Base-by-base conservation (phyloP, 495 filamentous ascomycete genomes). In the Daldinia vernicosa region DNA sequence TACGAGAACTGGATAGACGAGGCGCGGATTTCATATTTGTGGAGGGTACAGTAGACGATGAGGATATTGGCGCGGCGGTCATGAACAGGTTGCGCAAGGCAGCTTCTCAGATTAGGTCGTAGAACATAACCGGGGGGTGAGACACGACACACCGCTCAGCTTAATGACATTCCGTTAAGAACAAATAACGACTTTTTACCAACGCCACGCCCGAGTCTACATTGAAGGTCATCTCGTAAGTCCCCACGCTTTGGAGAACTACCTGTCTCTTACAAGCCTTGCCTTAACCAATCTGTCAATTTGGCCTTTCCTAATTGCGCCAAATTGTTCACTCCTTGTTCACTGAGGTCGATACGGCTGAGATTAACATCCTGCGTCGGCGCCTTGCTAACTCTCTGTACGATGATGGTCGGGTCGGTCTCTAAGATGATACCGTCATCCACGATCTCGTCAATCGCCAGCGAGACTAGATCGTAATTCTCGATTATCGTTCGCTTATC, bases 401-500 rank as follows among this genome's bases (percentile, higher is more conserved):
- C 90, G 74, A 99, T 92, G 67, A 97, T 88, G 28, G 94, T 92
- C 0, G 95, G 94, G 79, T 99, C 95, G 0, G 94, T 97, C 83
- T 99, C 95, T 12, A 99, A 86, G 69, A 98, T 94, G 70, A 99
- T 94, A 32, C 95, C 95, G 71, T 98, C 95, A 79, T 98, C 95
- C 32, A 97, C 89, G 61, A 97, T 93, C 80, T 99, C 95, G 80
- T 99, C 95, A 61, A 98, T 92, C 47, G 94, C 92, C 22, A 99
- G 85, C 22, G 93, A 91, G 62, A 97, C 92, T 8, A 85, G 86
- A 76, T 98, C 95, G 84, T 98, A 99, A 86, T 98, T 97, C 82
- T 99, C 95, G 75, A 98, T 89, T 67, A 98, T 92, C 9, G 95
- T 98, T 67, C 95, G 92, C 85, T 97, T 97, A 84, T 99, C 95